A percentile compares a stretch with the other conserved stretches of the same genome.
Evolutionary conservation across 1,284 basidiomycete species (phyloP).

Genomic region (Mycosarcoma mackinlayi): DNA sequence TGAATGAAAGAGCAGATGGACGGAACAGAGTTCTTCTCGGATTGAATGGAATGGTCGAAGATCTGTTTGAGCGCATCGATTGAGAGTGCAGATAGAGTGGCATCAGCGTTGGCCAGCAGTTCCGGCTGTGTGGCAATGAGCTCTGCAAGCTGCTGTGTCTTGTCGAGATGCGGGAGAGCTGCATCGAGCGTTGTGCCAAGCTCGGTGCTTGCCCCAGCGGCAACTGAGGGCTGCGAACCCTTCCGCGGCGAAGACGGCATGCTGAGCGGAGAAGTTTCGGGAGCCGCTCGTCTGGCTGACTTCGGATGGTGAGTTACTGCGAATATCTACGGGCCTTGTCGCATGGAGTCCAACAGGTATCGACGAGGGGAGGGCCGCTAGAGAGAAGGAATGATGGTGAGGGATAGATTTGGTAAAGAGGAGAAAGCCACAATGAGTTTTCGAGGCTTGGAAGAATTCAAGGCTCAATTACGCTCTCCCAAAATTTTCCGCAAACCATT

Average conservation of each 20-base stretch:
- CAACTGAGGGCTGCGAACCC: slow-evolving; percentile 6
- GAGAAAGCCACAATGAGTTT: not conserved
- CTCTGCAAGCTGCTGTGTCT: slow-evolving; percentile 39
- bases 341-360: too few species aligned
- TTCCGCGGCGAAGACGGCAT: slow-evolving; percentile 33
- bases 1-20: slow-evolving; percentile 78
- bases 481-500: slow-evolving; percentile 45
- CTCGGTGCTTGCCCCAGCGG: not conserved
- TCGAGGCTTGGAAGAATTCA: slow-evolving; percentile 14
- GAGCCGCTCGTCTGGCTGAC: not conserved
- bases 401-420: not conserved
- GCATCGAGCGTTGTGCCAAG: not conserved
- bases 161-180: slow-evolving; percentile 21
- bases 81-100: slow-evolving; percentile 25
- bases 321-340: not conserved
- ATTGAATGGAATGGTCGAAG: slow-evolving; percentile 63
- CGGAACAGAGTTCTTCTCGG: slow-evolving; percentile 76
- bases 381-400: not conserved
- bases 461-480: slow-evolving; percentile 25
- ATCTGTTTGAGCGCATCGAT: slow-evolving; percentile 40
- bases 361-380: too few species aligned
- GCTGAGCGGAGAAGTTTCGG: not conserved
- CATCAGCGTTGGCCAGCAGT: slow-evolving; percentile 31
- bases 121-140: slow-evolving; percentile 45
- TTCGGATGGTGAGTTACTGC: not conserved